phyloP scores from a whole-genome alignment of 371 early-diverging fungal species.

The Zancudomyces culisetae region DNA sequence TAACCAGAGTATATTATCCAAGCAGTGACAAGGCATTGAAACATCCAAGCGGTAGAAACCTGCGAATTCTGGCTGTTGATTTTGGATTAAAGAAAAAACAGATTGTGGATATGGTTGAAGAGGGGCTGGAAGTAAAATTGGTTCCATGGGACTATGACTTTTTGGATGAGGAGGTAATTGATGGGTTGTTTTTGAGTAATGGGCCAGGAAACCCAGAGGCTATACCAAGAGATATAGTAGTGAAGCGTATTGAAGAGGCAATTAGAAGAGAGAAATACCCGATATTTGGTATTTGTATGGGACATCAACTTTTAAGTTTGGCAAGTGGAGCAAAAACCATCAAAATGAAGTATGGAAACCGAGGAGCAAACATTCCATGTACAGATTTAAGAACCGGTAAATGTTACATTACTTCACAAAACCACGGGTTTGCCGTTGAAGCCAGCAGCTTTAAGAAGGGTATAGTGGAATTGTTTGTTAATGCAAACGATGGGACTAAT shows the following conservation, averaged over 20 bases:
- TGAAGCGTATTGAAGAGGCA: constrained; percentile 42
- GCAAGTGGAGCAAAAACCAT: constrained; percentile 80
- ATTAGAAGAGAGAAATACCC: constrained; percentile 58
- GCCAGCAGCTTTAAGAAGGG: constrained; percentile 47
- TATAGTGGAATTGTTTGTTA: constrained; percentile 81
- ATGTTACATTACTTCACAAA: constrained; percentile 92
- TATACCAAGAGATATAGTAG: constrained; percentile 36
- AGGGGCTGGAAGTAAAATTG: constrained; percentile 80
- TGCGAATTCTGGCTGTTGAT: constrained; percentile 79
- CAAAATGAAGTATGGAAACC: constrained; percentile 96
- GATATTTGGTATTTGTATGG: constrained; percentile 94
- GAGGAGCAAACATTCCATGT: constrained; percentile 97
- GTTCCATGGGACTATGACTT: constrained; percentile 95
- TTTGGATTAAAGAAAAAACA: constrained; percentile 97
- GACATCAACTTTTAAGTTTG: constrained; percentile 85
- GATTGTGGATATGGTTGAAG: constrained; percentile 82
- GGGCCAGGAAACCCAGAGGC: constrained; percentile 94
- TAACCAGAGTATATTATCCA: constrained; percentile 45
- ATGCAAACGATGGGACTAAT: constrained; percentile 94
- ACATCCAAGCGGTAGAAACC: constrained; percentile 49
- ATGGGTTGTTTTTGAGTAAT: constrained; percentile 88
- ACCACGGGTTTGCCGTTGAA: constrained; percentile 94
- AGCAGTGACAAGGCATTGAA: constrained; percentile 37
- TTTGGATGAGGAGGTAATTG: constrained; percentile 32
- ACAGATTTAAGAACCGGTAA: constrained; percentile 82